Evolutionary conservation across 2,329 filamentous ascomycete species (phyloP).

Genomic region (Aspergillus sojae): DNA sequence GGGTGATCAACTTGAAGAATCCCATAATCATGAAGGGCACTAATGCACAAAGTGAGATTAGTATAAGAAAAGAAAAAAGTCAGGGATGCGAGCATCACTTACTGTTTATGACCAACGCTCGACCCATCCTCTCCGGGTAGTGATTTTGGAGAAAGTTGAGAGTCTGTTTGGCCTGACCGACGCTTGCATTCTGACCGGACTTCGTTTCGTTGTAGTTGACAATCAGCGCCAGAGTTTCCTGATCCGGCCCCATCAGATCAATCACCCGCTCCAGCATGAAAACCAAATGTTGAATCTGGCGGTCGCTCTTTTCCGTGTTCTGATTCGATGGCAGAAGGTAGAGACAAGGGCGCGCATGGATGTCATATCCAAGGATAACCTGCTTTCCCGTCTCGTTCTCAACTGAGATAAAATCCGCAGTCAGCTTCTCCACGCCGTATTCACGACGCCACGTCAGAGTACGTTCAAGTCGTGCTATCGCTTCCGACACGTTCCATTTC

Average conservation of each 20-base stretch:
- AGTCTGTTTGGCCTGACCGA: constrained; percentile 79
- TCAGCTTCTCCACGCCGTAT: constrained; percentile 75
- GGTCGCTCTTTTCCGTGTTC: constrained; percentile 83
- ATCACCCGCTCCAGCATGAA: constrained; percentile 93
- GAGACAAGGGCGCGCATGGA: constrained; percentile 79
- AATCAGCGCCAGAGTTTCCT: constrained; percentile 82
- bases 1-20: constrained; percentile 95
- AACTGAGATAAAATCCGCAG: constrained; percentile 82
- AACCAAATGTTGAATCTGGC: constrained; percentile 90
- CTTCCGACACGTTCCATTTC: constrained; percentile 79
- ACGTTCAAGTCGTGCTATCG: constrained; percentile 75
- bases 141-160: constrained; percentile 90
- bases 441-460: constrained; percentile 89
- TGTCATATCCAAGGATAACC: constrained; percentile 84
- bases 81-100: constrained; percentile 34
- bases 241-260: constrained; percentile 81
- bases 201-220: constrained; percentile 89
- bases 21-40: constrained; percentile 89
- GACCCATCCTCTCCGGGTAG: constrained; percentile 89
- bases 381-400: constrained; percentile 99
- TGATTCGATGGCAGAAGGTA: constrained; percentile 89
- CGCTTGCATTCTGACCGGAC: constrained; percentile 72
- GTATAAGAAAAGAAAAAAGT: constrained; percentile 14
- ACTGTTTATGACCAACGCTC: constrained; percentile 88
- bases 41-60: constrained; percentile 36